Evolutionary conservation across 306 rosid species (phyloP).

Genomic region (Lagenaria siceraria): DNA sequence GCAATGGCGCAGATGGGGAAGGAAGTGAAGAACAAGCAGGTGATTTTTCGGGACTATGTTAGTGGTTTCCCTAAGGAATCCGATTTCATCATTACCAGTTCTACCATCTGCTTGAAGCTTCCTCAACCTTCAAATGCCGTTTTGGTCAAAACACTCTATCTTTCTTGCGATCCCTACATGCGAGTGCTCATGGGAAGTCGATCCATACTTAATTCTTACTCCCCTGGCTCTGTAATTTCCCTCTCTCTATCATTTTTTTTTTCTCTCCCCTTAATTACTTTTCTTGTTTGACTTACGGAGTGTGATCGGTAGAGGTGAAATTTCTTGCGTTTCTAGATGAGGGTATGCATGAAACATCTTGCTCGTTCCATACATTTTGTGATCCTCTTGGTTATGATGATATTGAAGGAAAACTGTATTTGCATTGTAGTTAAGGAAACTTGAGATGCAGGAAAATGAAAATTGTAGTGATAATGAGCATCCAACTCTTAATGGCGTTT

Average conservation of each 20-base stretch:
- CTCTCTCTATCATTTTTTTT: neutral
- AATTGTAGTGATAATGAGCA: neutral
- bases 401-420: neutral
- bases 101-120: slow-evolving; percentile 9
- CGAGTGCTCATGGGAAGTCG: slow-evolving; percentile 12
- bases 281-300: neutral
- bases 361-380: neutral
- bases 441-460: neutral
- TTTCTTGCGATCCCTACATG: slow-evolving; percentile 43
- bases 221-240: slow-evolving; percentile 15
- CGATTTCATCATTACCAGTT: slow-evolving; percentile 9
- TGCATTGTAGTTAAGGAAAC: neutral
- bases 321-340: neutral
- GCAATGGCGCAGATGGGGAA: slow-evolving; percentile 9
- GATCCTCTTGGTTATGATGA: neutral
- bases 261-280: neutral
- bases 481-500: too few species aligned
- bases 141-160: slow-evolving; percentile 27
- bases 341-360: neutral
- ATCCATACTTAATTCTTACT: neutral
- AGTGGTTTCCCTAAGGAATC: slow-evolving; percentile 26
- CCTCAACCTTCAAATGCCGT: slow-evolving; percentile 21
- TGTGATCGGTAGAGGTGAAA: neutral
- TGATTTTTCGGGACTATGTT: slow-evolving; percentile 19
- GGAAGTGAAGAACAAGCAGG: slow-evolving; percentile 28